Evolutionary conservation across 345 rosid genomes (phyloP), one percentile per base, ranked within the genome.

Genomic region (Salix suchowensis): DNA sequence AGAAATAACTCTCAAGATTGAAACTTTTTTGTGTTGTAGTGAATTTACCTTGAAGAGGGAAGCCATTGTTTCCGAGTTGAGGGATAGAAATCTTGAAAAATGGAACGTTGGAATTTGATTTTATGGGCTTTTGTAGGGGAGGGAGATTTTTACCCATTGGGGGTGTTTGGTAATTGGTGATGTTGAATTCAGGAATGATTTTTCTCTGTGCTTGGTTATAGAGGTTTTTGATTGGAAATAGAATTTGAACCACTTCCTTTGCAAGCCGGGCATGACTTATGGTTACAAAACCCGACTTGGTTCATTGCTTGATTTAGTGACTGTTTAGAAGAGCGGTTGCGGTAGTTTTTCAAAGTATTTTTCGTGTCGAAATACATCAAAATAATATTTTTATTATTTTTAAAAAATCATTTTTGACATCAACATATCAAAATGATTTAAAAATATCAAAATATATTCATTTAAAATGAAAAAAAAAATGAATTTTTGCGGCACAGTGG

Each of bases 11-110:
- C 23, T 4, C 10, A 55, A 55, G 62, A n/a, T n/a, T 55, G 28
- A 55, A n/a, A 55, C 26, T 8, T 55, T n/a, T n/a, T 55, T 55
- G 62, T 55, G 62, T 55, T n/a, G n/a, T 4, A 8, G 14, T 55
- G 62, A 55, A 10, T n/a, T 50, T 85, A 92, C 97, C 97, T 92
- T 92, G 91, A 92, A 92, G 66, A 92, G 83, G 19, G 86, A 86
- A 84, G 92, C 94, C 97, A 92, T 92, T 55, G 74, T 52, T 18
- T 72, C 19, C 54, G 28, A 21, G 23, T n/a, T 55, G 61, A 21
- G n/a, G 23, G 40, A 36, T 64, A 9, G 46, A 65, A 65, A 9
- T 14, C 3, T 39, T 15, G 68, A 14, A 65, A 65, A 28, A 8
- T 34, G 68, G n/a, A 16, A 36, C 23, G 3, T 16, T 7, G 16